These are phyloP conservation scores for Ophiostoma montium DNA, from an alignment of 2,329 filamentous ascomycete species.

Conservation along the genomic window DNA sequence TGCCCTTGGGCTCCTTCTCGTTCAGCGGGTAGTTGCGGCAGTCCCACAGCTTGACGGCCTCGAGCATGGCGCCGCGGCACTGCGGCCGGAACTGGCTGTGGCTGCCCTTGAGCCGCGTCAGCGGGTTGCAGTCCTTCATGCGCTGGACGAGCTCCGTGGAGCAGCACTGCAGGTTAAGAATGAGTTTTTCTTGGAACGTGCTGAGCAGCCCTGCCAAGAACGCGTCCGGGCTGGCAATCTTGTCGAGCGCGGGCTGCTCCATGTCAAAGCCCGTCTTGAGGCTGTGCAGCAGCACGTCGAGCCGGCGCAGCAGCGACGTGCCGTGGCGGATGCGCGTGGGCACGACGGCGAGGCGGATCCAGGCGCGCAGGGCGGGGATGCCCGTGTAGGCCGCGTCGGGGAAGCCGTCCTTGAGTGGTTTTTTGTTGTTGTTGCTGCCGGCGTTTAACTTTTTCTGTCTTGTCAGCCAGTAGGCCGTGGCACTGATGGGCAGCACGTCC, in stretches of 20 bases:
- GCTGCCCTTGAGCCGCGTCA: background rate
- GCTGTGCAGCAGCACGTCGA: constrained; percentile 2
- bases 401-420: background rate
- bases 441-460: background rate
- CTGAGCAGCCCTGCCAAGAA: background rate
- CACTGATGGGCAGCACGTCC: constrained; percentile 5
- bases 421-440: background rate
- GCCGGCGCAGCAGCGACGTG: constrained; percentile 1
- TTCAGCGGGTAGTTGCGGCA: background rate
- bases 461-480: constrained; percentile 3
- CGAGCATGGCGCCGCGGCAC: background rate
- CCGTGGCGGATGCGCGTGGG: constrained; percentile 4
- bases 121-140: constrained; percentile 4
- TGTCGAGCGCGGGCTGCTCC: background rate
- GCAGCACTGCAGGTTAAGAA: background rate
- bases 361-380: constrained; percentile 4
- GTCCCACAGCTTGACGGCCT: background rate
- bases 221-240: background rate
- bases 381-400: constrained; percentile 1
- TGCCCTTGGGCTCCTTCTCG: background rate
- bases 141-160: background rate
- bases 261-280: background rate
- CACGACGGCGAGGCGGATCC: constrained; percentile 5
- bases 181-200: background rate
- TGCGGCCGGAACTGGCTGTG: background rate